Base-by-base conservation (phyloP, 345 rosid species). In the Litchi chinensis region DNA sequence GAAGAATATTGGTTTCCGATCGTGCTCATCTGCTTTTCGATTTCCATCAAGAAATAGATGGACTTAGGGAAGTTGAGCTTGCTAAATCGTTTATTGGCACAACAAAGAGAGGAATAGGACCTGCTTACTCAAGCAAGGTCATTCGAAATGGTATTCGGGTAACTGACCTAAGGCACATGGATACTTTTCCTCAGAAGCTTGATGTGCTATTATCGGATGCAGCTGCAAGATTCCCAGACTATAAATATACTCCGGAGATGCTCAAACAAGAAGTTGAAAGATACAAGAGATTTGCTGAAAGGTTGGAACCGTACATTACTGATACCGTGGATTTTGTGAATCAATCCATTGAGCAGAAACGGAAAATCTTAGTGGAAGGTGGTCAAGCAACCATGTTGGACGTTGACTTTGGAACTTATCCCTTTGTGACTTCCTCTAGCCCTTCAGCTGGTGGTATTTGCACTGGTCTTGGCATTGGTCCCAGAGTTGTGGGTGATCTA, bases 381-480 rank as follows among this genome's bases (percentile, higher is more conserved):
- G 98, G 99, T 79, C 99, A 96, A 78, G 99, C 99, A 32, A 93
- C 99, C 19, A 96, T 96, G 99, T 82, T 96, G 75, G 99, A 96
- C 68, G 86, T 94, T 76, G 99, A 96, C 78, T 94, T 94, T 81
- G 98, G 98, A 73, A 96, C 98, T 13, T 96, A 96, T 79, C 99
- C 99, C 21, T 96, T 94, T 79, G 99, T 96, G 37, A 96, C 99
- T 78, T 94, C 99, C 24, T 96, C 99, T 11, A 96, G 97, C 78
- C 98, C 99, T 0, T 93, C 99, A 16, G 99, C 98, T 26, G 99
- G 98, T 79, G 99, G 98, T 69, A 96, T 96, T 76, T 93, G 99
- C 81, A 87, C 90, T 0, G 97, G 99, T 78, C 98, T 96, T 76
- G 99, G 98, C 59, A 96, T 96, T 76, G 94, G 98, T 60, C 99